These are phyloP conservation scores for Emericellopsis atlantica DNA, from an alignment of 2,329 filamentous ascomycete genomes.

Conservation along the genomic window DNA sequence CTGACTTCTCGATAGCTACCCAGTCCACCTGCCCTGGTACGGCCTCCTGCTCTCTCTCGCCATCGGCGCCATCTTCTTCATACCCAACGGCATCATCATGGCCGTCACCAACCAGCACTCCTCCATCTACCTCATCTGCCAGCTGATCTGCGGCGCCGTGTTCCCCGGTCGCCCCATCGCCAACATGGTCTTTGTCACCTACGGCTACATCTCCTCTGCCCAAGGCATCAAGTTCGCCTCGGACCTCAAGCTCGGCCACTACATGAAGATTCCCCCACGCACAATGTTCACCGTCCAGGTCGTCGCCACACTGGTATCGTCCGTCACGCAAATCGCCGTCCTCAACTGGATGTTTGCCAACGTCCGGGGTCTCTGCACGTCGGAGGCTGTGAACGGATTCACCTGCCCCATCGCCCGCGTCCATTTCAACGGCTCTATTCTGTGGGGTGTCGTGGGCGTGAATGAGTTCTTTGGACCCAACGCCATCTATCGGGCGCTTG, in stretches of 20 bases:
- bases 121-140: conserved; percentile 76
- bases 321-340: conserved; percentile 68
- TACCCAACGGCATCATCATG: conserved; percentile 87
- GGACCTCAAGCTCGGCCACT: conserved; percentile 77
- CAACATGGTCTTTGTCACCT: conserved; percentile 90
- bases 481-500: conserved; percentile 61
- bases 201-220: conserved; percentile 78
- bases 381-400: conserved; percentile 73
- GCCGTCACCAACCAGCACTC: conserved; percentile 84
- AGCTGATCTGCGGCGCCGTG: conserved; percentile 68
- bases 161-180: conserved; percentile 80
- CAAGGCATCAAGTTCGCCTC: conserved; percentile 84
- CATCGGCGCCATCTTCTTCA: conserved; percentile 72
- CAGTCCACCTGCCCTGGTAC: conserved; percentile 76
- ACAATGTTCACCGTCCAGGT: conserved; percentile 70
- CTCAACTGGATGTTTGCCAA: conserved; percentile 84
- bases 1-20: conserved; percentile 42
- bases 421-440: conserved; percentile 80
- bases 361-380: conserved; percentile 65
- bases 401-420: conserved; percentile 79
- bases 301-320: conserved; percentile 62
- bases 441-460: conserved; percentile 83
- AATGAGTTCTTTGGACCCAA: conserved; percentile 67
- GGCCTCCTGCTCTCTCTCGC: conserved; percentile 66
- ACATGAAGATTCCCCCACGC: conserved; percentile 78